A percentile compares a stretch with the other conserved stretches of the same genome.
phyloP scores from a whole-genome alignment of 2,329 filamentous ascomycete species.

The Cercospora sp. region DNA sequence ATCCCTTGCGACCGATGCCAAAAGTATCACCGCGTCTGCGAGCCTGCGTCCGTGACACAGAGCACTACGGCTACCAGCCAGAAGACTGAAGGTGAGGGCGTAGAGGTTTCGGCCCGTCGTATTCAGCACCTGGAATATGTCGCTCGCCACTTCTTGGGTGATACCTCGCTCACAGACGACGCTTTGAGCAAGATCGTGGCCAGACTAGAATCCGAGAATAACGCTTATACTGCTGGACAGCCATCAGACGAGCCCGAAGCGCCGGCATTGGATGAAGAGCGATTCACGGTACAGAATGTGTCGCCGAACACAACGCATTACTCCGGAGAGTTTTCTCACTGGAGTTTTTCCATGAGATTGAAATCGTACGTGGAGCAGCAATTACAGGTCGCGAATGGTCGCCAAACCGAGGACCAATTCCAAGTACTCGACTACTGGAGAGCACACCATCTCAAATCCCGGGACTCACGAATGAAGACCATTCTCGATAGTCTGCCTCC shows the following conservation, averaged over 20 bases:
- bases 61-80: background rate
- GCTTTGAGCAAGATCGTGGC: conserved; percentile 19
- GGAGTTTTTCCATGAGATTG: conserved; percentile 49
- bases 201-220: conserved; percentile 18
- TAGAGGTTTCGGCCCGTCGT: background rate
- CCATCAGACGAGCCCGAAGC: conserved; percentile 39
- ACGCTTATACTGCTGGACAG: conserved; percentile 3
- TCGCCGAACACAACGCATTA: conserved; percentile 37
- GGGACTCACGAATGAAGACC: conserved; percentile 41
- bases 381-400: conserved; percentile 35
- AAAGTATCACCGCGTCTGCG: conserved; percentile 13
- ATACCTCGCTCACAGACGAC: conserved; percentile 19
- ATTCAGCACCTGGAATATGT: conserved; percentile 21
- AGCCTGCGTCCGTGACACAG: conserved; percentile 14
- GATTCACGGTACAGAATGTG: conserved; percentile 22
- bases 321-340: conserved; percentile 49
- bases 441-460: conserved; percentile 45
- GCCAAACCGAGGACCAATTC: conserved; percentile 10
- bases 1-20: conserved; percentile 23
- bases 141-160: conserved; percentile 21
- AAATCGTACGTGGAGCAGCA: conserved; percentile 43
- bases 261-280: conserved; percentile 34
- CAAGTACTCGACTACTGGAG: conserved; percentile 45
- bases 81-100: background rate
- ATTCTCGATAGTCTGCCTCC: conserved; percentile 46